These are phyloP conservation scores for Xylaria bambusicola DNA, from an alignment of 495 filamentous ascomycete genomes.

Conservation along the genomic window DNA sequence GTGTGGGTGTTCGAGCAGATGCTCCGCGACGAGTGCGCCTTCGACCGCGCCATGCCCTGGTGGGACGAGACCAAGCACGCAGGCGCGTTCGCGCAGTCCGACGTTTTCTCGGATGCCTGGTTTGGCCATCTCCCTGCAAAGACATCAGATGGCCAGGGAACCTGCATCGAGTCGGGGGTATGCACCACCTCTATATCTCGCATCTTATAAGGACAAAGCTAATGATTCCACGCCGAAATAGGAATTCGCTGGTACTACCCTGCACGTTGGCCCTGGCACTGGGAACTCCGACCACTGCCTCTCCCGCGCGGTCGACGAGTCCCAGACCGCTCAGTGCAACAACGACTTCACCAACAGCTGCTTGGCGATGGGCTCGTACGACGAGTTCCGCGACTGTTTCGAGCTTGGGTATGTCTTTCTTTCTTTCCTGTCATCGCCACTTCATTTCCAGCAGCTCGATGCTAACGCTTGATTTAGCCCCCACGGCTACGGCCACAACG, in stretches of 20 bases:
- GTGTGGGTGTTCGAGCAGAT: slow-evolving; percentile 38
- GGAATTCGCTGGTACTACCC: slow-evolving; percentile 37
- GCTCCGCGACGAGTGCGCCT: slow-evolving; percentile 43
- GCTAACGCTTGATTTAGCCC: slow-evolving; percentile 23
- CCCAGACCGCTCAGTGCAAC: slow-evolving; percentile 30
- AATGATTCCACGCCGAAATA: too few relatives aligned
- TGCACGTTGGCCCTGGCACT: slow-evolving; percentile 40
- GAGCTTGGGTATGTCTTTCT: slow-evolving; percentile 32
- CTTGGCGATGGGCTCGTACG: slow-evolving; percentile 29
- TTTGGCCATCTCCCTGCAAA: slow-evolving; percentile 34
- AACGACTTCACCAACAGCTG: slow-evolving; percentile 32
- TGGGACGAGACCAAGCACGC: slow-evolving; percentile 47
- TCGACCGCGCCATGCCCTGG: slow-evolving; percentile 41
- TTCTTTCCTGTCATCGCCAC: background rate
- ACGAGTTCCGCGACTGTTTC: slow-evolving; percentile 33
- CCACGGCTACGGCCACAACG: slow-evolving; percentile 37
- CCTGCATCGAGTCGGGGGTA: slow-evolving; percentile 31
- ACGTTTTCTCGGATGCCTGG: slow-evolving; percentile 34
- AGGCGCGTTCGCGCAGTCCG: slow-evolving; percentile 35
- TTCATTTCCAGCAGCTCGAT: background rate
- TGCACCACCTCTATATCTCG: too few relatives aligned
- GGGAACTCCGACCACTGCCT: slow-evolving; percentile 33
- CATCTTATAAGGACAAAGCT: too few relatives aligned
- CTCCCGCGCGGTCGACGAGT: slow-evolving; percentile 33
- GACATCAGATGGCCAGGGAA: slow-evolving; percentile 36